These are phyloP conservation scores for Aspergillus sp. DNA, from an alignment of 2,329 filamentous ascomycete species.

Conservation along the genomic window DNA sequence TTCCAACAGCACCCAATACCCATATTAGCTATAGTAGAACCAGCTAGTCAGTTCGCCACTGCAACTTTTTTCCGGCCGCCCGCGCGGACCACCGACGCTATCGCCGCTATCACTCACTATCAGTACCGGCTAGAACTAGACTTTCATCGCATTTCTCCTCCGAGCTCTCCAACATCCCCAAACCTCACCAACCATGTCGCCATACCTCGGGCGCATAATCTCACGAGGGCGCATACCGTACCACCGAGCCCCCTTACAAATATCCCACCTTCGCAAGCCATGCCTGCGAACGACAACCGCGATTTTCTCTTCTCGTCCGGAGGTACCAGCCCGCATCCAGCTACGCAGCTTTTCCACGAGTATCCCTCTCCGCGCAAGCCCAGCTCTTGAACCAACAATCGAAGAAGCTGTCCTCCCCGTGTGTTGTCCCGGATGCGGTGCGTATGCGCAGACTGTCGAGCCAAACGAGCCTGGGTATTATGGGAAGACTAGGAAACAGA, in stretches of 20 bases:
- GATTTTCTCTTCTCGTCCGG: background rate
- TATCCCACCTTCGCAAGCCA: background rate
- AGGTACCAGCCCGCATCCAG: slow-evolving; percentile 7
- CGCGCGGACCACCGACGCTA: slow-evolving; percentile 23
- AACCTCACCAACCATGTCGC: slow-evolving; percentile 32
- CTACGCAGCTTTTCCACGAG: slow-evolving; percentile 25
- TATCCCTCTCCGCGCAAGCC: slow-evolving; percentile 9
- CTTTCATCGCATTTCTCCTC: slow-evolving; percentile 6
- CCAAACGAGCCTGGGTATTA: slow-evolving; percentile 61
- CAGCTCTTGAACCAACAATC: slow-evolving; percentile 17
- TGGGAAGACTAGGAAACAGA: slow-evolving; percentile 50
- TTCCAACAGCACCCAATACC: no score
- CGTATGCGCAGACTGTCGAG: slow-evolving; percentile 59
- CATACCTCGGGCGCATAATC: slow-evolving; percentile 28
- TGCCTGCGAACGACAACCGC: slow-evolving; percentile 1
- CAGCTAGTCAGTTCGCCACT: slow-evolving; percentile 17
- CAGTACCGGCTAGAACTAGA: background rate
- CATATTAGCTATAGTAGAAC: background rate
- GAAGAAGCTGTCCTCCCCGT: slow-evolving; percentile 44
- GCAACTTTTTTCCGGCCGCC: slow-evolving; percentile 20
- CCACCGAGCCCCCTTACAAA: background rate
- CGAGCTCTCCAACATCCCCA: slow-evolving; percentile 6
- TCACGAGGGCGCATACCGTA: slow-evolving; percentile 19
- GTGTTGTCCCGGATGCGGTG: slow-evolving; percentile 65
- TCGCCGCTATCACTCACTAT: slow-evolving; percentile 21